phyloP scores from a whole-genome alignment of 768 basidiomycete genomes.

The Mycena polygramma region DNA sequence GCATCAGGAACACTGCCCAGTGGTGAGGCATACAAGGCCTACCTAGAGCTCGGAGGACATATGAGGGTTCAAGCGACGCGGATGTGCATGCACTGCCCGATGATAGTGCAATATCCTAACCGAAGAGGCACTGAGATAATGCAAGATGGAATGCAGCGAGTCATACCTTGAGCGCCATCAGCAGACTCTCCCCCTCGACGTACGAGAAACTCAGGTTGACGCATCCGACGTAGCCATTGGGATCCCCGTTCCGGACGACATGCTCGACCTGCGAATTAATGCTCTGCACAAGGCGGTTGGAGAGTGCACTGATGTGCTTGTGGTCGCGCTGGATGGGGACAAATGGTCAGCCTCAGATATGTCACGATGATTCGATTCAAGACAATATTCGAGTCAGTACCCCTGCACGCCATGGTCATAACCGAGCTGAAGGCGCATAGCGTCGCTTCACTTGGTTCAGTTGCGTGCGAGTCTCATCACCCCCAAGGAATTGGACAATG shows the following conservation, averaged over 20 bases:
- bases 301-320: conserved; percentile 76
- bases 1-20: neutral
- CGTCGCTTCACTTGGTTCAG: conserved; percentile 61
- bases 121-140: conserved; percentile 16
- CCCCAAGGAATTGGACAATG: conserved; percentile 6
- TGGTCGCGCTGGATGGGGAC: conserved; percentile 76
- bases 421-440: conserved; percentile 63
- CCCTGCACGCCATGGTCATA: conserved; percentile 87
- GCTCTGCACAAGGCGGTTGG: conserved; percentile 83
- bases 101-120: conserved; percentile 93
- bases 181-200: conserved; percentile 95
- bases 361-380: neutral
- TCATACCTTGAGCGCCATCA: conserved; percentile 96
- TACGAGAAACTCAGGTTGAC: conserved; percentile 96
- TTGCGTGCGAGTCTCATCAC: conserved; percentile 65
- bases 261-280: conserved; percentile 90
- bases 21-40: conserved; percentile 32
- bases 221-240: conserved; percentile 93
- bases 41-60: conserved; percentile 96
- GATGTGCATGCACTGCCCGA: conserved; percentile 99
- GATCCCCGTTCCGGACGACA: conserved; percentile 95
- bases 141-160: conserved; percentile 1
- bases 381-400: conserved; percentile 73
- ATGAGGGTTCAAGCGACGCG: conserved; percentile 97
- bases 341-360: conserved; percentile 39